phyloP scores from a whole-genome alignment of 1,284 basidiomycete genomes.

The Rhodotorula sp. region DNA sequence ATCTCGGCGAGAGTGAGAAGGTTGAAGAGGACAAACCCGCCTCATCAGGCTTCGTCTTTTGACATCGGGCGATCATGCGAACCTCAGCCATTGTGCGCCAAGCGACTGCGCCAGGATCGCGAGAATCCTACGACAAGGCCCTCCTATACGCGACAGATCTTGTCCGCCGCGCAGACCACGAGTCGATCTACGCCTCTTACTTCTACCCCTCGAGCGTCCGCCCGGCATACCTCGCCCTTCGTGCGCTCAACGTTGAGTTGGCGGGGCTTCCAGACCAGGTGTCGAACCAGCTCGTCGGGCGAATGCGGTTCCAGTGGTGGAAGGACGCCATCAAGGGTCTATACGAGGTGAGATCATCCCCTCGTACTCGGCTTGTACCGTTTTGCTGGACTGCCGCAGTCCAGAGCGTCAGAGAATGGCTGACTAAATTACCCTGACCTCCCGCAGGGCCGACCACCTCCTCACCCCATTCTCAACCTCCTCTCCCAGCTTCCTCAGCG shows the following conservation, averaged over 20 bases:
- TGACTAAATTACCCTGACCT: background rate
- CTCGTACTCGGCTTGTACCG: background rate
- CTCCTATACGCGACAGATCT: conserved; percentile 49
- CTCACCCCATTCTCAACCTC: conserved; percentile 38
- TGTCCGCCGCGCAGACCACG: conserved; percentile 52
- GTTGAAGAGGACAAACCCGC: too few species aligned
- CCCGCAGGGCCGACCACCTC: conserved; percentile 27
- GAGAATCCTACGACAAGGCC: conserved; percentile 10
- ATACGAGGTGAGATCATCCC: conserved; percentile 58
- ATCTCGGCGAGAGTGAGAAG: too few species aligned
- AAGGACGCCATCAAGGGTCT: conserved; percentile 75
- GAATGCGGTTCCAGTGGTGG: conserved; percentile 92
- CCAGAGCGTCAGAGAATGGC: background rate
- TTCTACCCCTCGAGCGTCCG: conserved; percentile 69
- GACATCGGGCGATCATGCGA: background rate
- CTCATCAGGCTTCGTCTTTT: too few species aligned
- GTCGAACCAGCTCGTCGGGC: conserved; percentile 73
- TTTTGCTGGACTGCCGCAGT: too few species aligned
- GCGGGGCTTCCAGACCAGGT: conserved; percentile 76
- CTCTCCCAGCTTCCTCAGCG: conserved; percentile 30
- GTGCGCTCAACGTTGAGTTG: conserved; percentile 86
- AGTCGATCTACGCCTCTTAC: conserved; percentile 70
- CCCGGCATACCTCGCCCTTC: conserved; percentile 72
- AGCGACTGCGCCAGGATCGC: background rate
- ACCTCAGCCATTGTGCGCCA: background rate